Percentiles rank a stretch among this genome's conserved stretches.
Conservation (phyloP, 768 basidiomycete species). For the Suillus tomentosus region DNA sequence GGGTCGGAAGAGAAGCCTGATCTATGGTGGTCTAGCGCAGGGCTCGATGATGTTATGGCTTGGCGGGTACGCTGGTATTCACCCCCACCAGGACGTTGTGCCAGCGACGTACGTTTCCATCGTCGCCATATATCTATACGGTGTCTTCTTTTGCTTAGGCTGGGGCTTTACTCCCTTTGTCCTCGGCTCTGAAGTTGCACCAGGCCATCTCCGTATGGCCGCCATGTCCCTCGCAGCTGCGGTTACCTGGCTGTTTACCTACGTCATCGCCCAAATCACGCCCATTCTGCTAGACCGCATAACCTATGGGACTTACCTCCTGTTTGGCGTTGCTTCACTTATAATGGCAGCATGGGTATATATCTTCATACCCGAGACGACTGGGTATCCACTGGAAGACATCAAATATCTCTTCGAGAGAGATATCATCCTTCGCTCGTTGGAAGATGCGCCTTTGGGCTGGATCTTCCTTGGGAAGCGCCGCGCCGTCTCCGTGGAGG, state of each 20-base stretch:
- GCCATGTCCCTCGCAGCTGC: slow-evolving; percentile 35
- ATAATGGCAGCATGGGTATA: slow-evolving; percentile 38
- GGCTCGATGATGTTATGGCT: slow-evolving; percentile 42
- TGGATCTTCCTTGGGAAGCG: slow-evolving; percentile 27
- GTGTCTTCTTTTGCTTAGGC: slow-evolving; percentile 38
- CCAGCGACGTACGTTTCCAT: slow-evolving; percentile 37
- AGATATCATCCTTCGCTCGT: slow-evolving; percentile 31
- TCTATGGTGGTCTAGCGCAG: slow-evolving; percentile 40
- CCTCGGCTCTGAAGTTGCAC: slow-evolving; percentile 38
- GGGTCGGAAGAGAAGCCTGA: slow-evolving; percentile 39
- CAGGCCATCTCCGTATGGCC: slow-evolving; percentile 37
- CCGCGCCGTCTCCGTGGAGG: slow-evolving; percentile 28
- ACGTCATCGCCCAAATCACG: slow-evolving; percentile 40
- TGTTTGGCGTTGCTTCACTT: slow-evolving; percentile 34
- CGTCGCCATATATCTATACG: slow-evolving; percentile 39
- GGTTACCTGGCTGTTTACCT: slow-evolving; percentile 40
- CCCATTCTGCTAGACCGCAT: slow-evolving; percentile 36
- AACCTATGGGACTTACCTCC: slow-evolving; percentile 33
- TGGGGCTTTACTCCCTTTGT: slow-evolving; percentile 38
- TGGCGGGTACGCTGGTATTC: slow-evolving; percentile 32
- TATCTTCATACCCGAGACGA: slow-evolving; percentile 43
- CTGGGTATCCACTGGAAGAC: slow-evolving; percentile 41
- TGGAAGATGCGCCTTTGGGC: slow-evolving; percentile 38
- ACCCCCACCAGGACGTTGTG: slow-evolving; percentile 28
- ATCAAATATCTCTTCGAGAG: slow-evolving; percentile 37